Base-by-base conservation (phyloP, 1,284 basidiomycete species). In the Schizopora paradoxa region DNA sequence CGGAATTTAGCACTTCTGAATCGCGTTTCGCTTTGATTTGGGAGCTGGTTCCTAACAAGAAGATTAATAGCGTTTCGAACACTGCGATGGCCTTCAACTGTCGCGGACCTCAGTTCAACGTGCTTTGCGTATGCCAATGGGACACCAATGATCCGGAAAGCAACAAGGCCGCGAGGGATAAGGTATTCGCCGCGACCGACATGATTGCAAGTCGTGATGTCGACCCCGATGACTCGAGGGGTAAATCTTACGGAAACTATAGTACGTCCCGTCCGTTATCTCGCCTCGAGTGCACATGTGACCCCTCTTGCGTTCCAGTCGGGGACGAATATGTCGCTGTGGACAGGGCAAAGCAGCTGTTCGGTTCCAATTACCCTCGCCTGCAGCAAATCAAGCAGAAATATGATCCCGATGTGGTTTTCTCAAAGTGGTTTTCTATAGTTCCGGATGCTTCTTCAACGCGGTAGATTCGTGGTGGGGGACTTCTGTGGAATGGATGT, bases 41-140 rank as follows among this genome's bases (percentile, higher is more conserved):
- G 44, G 74, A 77, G 54, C 70, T 69, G 48, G 58, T 69, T 51
- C 64, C 69, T 7, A 58, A 66, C 22, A 51, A 52, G 2, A 70
- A 70, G 49, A 56, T 73, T 41, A 60, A 58, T 41, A 56, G 64
- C 6, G 64, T 75, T 6, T 60, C 68, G 2, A 54, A 57, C 16
- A 61, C 61, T 16, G 61, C 56, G 10, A 71, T 68, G 3, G 70
- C 74, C 6, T 56, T 51, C 29, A 41, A 21, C 53, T 52, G 70
- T 31, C 62, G 72, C 41, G 59, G 61, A 26, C 54, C 58, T 10
- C 19, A 49, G 19, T 40, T 53, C 19, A 68, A 64, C 48, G 57
- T 63, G 13, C 51, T 71, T 16, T 47, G 63, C 19, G 41, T 61
- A 5, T 41, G 66, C 19, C 54, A 46, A 5, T 74, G 73, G 72